A percentile compares a stretch with the other conserved stretches of the same genome.
phyloP scores from a whole-genome alignment of 176 grass and related monocot genomes.

The Aegilops longissima region DNA sequence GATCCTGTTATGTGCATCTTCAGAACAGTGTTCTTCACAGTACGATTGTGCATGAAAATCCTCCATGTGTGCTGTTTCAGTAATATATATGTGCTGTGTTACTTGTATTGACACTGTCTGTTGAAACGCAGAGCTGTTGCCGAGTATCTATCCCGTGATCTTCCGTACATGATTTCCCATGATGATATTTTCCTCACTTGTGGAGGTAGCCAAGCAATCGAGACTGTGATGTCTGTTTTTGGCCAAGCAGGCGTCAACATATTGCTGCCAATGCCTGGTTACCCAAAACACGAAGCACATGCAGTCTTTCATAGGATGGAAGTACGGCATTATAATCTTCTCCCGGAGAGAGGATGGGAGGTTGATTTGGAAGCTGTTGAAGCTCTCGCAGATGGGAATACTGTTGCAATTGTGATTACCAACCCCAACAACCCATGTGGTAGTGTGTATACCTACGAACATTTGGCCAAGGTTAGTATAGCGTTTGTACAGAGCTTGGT shows the following conservation, averaged over 20 bases:
- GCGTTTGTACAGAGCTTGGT: background rate
- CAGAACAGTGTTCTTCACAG: background rate
- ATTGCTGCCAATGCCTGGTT: constrained; percentile 64
- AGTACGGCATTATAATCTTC: constrained; percentile 47
- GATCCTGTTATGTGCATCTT: too few relatives aligned
- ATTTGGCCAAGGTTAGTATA: constrained; percentile 51
- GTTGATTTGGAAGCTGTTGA: constrained; percentile 61
- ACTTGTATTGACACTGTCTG: background rate
- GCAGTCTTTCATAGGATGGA: constrained; percentile 44
- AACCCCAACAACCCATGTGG: constrained; percentile 79
- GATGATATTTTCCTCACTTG: constrained; percentile 67
- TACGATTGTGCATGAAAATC: background rate
- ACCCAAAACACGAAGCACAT: constrained; percentile 50
- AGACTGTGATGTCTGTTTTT: constrained; percentile 53
- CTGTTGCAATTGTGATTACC: constrained; percentile 60
- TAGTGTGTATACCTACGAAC: constrained; percentile 54
- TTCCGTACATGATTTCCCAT: constrained; percentile 56
- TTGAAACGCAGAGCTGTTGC: constrained; percentile 54
- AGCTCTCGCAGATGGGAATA: constrained; percentile 64
- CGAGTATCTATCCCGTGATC: constrained; percentile 53
- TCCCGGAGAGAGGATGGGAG: constrained; percentile 54
- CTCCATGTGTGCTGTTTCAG: background rate
- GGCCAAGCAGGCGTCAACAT: constrained; percentile 52
- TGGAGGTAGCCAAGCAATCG: constrained; percentile 64
- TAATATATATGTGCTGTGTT: background rate